Conservation (phyloP, 2,329 filamentous ascomycete species). For the Ambrosiella xylebori region DNA sequence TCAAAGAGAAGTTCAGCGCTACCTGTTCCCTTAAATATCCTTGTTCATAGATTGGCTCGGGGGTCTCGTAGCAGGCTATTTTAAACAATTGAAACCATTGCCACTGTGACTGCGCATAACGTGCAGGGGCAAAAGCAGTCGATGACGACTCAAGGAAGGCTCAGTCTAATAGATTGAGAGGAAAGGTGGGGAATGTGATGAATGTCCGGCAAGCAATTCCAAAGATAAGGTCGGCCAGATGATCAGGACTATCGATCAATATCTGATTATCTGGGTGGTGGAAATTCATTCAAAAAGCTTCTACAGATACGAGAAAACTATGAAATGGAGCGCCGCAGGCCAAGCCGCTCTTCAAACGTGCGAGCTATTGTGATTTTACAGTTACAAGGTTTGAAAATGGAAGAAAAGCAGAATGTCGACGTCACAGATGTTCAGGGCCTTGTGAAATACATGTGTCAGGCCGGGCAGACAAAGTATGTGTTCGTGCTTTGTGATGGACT, state of each 20-base stretch:
- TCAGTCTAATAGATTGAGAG: neutral
- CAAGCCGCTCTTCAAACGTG: neutral
- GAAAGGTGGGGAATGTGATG: neutral
- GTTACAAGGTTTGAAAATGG: neutral
- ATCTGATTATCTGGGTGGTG: no score
- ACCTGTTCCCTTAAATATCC: neutral
- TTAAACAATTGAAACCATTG: constrained; percentile 6
- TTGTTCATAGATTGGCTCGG: constrained; percentile 1
- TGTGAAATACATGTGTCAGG: neutral
- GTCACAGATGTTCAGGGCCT: neutral
- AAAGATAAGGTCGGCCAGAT: neutral
- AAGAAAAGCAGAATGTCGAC: neutral
- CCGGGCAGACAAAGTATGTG: no score
- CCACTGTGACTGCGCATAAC: neutral
- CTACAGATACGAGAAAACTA: no score
- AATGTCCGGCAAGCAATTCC: neutral
- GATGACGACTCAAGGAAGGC: neutral
- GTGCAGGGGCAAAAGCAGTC: neutral
- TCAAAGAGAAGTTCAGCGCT: neutral
- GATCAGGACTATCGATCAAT: no score
- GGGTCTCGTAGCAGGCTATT: constrained; percentile 7
- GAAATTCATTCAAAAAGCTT: no score
- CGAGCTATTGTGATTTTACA: neutral
- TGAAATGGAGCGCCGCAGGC: neutral
- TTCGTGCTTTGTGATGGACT: no score